Evolutionary conservation across 345 rosid species (phyloP).

Genomic region (Pugionium cornutum): DNA sequence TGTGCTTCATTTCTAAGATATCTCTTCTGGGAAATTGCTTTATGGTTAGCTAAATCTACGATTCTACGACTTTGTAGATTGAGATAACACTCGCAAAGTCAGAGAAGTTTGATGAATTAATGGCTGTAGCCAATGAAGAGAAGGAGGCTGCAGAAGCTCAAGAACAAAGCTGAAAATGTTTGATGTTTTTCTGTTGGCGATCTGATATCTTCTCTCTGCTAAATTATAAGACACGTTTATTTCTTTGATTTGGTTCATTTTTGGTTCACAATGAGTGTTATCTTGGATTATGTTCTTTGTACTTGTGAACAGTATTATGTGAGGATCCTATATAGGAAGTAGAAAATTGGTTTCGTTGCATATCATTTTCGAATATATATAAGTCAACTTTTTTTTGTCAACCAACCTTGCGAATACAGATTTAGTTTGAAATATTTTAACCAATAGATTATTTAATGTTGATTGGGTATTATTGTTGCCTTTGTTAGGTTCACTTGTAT

Average conservation of each 20-base stretch:
- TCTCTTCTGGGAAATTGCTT: not conserved
- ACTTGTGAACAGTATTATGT: not conserved
- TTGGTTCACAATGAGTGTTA: slow-evolving; percentile 13
- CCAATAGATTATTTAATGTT: no score
- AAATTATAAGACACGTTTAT: slow-evolving; percentile 19
- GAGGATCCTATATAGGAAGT: slow-evolving; percentile 3
- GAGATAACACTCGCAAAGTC: slow-evolving; percentile 78
- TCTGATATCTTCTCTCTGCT: slow-evolving; percentile 25
- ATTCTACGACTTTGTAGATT: slow-evolving; percentile 46
- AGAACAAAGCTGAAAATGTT: slow-evolving; percentile 47
- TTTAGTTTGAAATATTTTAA: no score
- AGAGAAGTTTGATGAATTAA: slow-evolving; percentile 82
- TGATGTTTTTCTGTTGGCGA: slow-evolving; percentile 2
- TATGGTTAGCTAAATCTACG: no score
- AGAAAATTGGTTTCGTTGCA: slow-evolving; percentile 2
- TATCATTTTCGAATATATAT: not conserved
- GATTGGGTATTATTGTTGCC: no score
- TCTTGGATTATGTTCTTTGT: slow-evolving; percentile 7
- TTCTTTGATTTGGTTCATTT: slow-evolving; percentile 22
- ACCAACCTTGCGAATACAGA: no score
- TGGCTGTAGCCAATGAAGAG: slow-evolving; percentile 78
- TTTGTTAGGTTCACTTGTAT: no score
- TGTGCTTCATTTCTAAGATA: not conserved
- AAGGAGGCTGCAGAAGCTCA: slow-evolving; percentile 52
- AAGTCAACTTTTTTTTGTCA: no score